Base-by-base conservation (phyloP, 352 stramenopile species). In the Pythium pyrilobum region DNA sequence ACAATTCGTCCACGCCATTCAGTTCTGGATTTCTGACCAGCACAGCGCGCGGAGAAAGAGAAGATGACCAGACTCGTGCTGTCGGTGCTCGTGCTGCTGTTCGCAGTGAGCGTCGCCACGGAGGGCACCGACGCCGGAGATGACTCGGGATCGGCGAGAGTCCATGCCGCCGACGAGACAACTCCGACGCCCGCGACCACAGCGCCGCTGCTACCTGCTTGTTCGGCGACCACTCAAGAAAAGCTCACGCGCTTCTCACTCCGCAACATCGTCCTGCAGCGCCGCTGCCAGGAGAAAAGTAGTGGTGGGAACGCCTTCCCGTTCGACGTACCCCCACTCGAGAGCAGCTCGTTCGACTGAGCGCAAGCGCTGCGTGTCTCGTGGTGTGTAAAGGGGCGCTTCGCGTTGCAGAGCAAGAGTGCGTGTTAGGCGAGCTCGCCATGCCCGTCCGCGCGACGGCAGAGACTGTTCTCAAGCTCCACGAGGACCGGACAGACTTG, bases 381-480 rank as follows among this genome's bases (percentile, higher is more conserved):
- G 16, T 54, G 13, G 37, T 61, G 4, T 37, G 43, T 29, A 61
- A 61, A 20, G 53, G 21, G 6, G 27, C 54, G 34, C 53, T 61
- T 9, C 53, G 43, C 23, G 27, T 61, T 10, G 29, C 54, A 18
- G 53, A 61, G 34, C 21, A 32, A 2, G 53, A 61, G 29, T 61
- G 53, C 21, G 16, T 45, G 10, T 15, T 61, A 0, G 52, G 52
- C 16, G 51, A 51, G 29, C 32, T 41, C 16, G 15, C 4, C 3
- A 53, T 61, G 53, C 43, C 53, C 13, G 25, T 61, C 4, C 43
- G 53, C 11, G 44, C 43, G 11, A 54, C 53, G 1, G 43, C 53
- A 13, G 53, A 61, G 37, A 54, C 44, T 1, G 39, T 61, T n/a
- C 53, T 61, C 28, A 54, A 54, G 16, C 28, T 61, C 5, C 23